These are phyloP conservation scores for Quercus tomentella DNA, from an alignment of 331 rosid genomes.

Conservation along the genomic window DNA sequence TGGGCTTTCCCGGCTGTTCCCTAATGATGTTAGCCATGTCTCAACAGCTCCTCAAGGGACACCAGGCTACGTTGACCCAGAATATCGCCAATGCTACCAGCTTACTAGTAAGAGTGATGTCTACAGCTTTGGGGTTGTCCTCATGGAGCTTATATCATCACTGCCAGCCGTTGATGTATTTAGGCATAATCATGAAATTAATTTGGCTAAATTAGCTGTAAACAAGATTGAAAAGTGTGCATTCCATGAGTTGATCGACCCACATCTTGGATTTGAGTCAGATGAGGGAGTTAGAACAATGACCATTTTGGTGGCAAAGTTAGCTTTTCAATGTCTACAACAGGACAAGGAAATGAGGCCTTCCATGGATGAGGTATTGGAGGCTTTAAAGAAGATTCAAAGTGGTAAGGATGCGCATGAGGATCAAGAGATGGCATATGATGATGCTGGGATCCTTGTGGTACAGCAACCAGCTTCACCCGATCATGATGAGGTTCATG, in stretches of 20 bases:
- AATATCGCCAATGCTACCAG: too few relatives aligned
- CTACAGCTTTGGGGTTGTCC: too few relatives aligned
- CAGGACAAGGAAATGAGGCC: conserved; percentile 60
- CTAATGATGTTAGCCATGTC: too few relatives aligned
- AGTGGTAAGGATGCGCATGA: conserved; percentile 17
- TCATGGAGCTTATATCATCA: conserved; percentile 43
- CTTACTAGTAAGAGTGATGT: too few relatives aligned
- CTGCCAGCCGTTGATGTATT: conserved; percentile 50
- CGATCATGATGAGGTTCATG: conserved; percentile 20
- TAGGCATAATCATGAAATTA: conserved; percentile 49
- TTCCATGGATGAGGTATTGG: conserved; percentile 50
- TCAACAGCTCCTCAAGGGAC: too few relatives aligned
- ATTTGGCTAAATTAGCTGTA: conserved; percentile 37
- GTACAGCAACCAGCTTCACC: conserved; percentile 32
- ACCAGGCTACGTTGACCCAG: too few relatives aligned
- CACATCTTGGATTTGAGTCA: too few relatives aligned
- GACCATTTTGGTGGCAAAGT: too few relatives aligned
- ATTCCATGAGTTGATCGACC: too few relatives aligned
- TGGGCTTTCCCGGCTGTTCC: too few relatives aligned
- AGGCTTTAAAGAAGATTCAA: conserved; percentile 31
- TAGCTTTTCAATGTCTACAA: conserved; percentile 45
- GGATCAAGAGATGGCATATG: conserved; percentile 10
- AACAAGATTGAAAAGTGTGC: conserved; percentile 34
- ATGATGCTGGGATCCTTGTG: background rate
- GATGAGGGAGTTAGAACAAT: too few relatives aligned